Base-by-base conservation (phyloP, 2,329 filamentous ascomycete genomes). In the Colletotrichum sp. region DNA sequence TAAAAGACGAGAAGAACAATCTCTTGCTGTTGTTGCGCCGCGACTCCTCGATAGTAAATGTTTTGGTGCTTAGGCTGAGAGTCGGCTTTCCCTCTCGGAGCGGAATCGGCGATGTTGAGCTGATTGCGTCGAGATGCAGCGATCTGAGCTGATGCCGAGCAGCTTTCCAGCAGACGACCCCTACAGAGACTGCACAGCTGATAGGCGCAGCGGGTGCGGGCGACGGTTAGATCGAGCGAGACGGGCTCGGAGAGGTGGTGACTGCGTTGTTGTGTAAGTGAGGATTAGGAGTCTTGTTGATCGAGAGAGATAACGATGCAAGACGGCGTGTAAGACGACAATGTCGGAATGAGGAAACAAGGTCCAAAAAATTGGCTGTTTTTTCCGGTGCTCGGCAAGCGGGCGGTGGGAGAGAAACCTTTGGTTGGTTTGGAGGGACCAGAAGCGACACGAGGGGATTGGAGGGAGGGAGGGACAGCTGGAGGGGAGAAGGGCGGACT, bases 401-500 rank as follows among this genome's bases (percentile, higher is more conserved):
- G 22, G 32, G 12, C 30, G 22, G 62, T 52, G 52, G 18, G 48
- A 15, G 10, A 60, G 12, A 27, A 30, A 22, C 6, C 13, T 25
- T 15, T 67, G 62, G 34, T 39, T 62, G 68, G 22, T 66, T 66
- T 32, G 68, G 39, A 39, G 68, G 28, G 62, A 71, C 69, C 75
- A 65, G 68, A 66, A 70, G 66, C 77, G 77, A 71, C 60, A 36
- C 28, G 56, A 71, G 74, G 77, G 75, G 78, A 76, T 76, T 73
- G 71, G 80, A 79, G 74, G 78, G 76, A 79, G 74, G 78, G 76
- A 58, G 55, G 55, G 28, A 78, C 75, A 71, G 77, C 78, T 71
- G 76, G 78, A 74, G 78, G 76, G 78, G 72, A 61, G 39, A 27
- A 34, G 34, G 68, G 72, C 58, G 56, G 56, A 56, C 32, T n/a